These are phyloP conservation scores for Penicillium egyptiacum DNA, from an alignment of 495 filamentous ascomycete genomes.

Conservation along the genomic window DNA sequence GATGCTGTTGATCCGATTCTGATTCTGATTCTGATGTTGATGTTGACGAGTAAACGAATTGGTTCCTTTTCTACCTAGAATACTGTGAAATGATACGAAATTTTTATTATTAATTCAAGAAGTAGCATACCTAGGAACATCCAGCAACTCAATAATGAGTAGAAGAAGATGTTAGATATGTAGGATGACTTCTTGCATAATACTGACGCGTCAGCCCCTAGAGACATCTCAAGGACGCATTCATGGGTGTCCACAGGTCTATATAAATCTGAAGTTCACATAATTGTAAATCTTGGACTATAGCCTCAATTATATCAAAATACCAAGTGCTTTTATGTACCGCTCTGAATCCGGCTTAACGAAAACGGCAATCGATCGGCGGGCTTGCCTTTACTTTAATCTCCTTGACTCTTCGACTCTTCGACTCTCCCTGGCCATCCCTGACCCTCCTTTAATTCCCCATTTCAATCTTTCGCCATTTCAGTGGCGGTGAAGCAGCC, in stretches of 20 bases:
- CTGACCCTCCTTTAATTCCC: background rate
- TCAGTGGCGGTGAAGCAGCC: background rate
- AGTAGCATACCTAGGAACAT: no score
- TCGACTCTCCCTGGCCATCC: background rate
- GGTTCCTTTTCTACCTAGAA: background rate
- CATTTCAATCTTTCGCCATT: background rate
- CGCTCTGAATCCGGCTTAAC: conserved; percentile 1
- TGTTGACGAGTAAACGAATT: background rate
- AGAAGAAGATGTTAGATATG: background rate
- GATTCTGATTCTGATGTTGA: background rate
- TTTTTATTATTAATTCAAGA: background rate
- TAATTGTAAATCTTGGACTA: background rate
- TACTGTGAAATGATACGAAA: background rate
- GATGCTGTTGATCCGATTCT: background rate
- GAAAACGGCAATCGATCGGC: conserved; percentile 14
- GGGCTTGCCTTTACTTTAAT: background rate
- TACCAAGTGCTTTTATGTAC: background rate
- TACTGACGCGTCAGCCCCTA: background rate
- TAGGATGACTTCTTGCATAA: no score
- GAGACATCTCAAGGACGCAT: background rate
- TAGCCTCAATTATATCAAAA: background rate
- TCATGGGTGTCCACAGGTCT: background rate
- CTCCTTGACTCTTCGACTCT: background rate
- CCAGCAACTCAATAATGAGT: background rate
- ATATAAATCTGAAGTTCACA: background rate